phyloP scores from a whole-genome alignment of 2,329 filamentous ascomycete species.

The Calonectria hawksworthii region DNA sequence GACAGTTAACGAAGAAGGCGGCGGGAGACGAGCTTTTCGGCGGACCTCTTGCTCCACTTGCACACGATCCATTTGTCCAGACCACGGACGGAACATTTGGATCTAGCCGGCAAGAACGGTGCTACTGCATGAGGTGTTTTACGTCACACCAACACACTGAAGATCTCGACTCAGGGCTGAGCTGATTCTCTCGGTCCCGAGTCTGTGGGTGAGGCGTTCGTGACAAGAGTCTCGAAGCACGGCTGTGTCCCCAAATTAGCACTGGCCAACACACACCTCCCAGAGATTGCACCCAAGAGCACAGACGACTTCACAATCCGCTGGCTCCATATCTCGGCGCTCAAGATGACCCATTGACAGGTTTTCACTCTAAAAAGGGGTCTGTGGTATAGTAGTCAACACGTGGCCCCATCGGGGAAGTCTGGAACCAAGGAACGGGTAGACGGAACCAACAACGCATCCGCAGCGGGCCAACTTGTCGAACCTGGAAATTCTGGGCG shows the following conservation, averaged over 20 bases:
- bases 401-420: background rate
- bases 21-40: background rate
- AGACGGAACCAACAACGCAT: slow-evolving; percentile 1
- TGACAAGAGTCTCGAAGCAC: background rate
- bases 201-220: background rate
- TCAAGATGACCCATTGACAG: background rate
- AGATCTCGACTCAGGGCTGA: background rate
- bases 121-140: slow-evolving; percentile 23
- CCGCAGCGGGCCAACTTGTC: background rate
- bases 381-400: background rate
- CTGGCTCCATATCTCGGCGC: slow-evolving; percentile 5
- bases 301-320: background rate
- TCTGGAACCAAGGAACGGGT: slow-evolving; percentile 11
- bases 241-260: background rate
- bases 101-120: slow-evolving; percentile 9
- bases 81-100: background rate
- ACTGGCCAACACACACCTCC: background rate
- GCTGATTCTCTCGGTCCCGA: background rate
- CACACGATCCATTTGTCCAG: slow-evolving; percentile 4
- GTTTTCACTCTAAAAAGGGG: background rate
- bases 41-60: slow-evolving; percentile 12
- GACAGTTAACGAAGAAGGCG: background rate
- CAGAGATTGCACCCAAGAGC: background rate
- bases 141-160: background rate
- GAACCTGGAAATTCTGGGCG: background rate